Base-by-base conservation (phyloP, 2,329 filamentous ascomycete species). In the Pezicula rhizophila region DNA sequence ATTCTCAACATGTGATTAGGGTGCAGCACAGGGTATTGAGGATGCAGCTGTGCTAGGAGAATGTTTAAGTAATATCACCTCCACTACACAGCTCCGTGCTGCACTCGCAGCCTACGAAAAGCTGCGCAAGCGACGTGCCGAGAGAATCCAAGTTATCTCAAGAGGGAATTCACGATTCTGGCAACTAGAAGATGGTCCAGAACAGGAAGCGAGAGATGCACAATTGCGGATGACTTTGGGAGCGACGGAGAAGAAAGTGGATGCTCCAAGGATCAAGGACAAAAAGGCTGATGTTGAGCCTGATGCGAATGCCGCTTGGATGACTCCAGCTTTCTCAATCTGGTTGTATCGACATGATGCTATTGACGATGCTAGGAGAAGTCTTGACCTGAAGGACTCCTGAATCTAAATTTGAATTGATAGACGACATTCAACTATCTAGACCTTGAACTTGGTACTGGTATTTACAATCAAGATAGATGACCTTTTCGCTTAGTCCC, bases 391-490 rank as follows among this genome's bases (percentile, higher is more conserved):
- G 28, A 31, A 31, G 28, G 28, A 31, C 7, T 31, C 28, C 8
- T 2, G 28, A 7, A 31, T 12, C 11, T 31, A 31, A 4, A 11
- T 11, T 31, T 10, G 12, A 10, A 31, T 31, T 10, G 28, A 40
- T 4, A 11, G 11, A 8, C 5, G 17, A 40, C 11, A 18, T 18
- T 15, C 38, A 18, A 18, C 23, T 8, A 5, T 12, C n/a, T 35
- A 63, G 12, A 80, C 77, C 33, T 63, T 68, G 54, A 83, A 84
- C 49, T 66, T 68, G 57, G 57, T 76, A 82, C 55, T 77, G 68
- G 55, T 83, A 79, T 41, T 73, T 74, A 12, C 78, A 67, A 57
- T 84, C 78, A 49, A 85, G 61, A 68, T 82, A 82, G 4, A 84
- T 74, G 2, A 84, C 78, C 55, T 73, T 73, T 2, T 75, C 67